Evolutionary conservation across 73 alveolate species (phyloP).

Genomic region (Urostyla sp.): DNA sequence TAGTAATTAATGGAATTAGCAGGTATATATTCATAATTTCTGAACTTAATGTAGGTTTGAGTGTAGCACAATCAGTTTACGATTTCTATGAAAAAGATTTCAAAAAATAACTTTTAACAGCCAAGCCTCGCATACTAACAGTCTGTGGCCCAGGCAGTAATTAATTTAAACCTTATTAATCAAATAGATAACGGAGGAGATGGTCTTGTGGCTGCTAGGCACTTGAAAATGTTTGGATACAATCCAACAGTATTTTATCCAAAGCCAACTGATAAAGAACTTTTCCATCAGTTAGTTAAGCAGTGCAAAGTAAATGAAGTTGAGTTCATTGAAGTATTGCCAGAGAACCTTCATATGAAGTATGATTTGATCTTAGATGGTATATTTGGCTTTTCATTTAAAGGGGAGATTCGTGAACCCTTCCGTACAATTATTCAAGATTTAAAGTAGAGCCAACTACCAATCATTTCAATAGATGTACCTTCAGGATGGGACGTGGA

Average conservation of each 20-base stretch:
- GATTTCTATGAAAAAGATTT: too few relatives aligned
- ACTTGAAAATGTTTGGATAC: conserved; percentile 89
- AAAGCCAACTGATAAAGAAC: conserved; percentile 83
- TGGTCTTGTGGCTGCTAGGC: conserved; percentile 98
- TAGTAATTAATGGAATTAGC: too few relatives aligned
- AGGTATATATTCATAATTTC: too few relatives aligned
- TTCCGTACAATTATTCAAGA: conserved; percentile 87
- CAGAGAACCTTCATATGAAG: conserved; percentile 53
- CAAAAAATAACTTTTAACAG: too few relatives aligned
- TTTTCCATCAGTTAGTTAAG: conserved; percentile 78
- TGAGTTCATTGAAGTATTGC: conserved; percentile 58
- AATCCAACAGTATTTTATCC: conserved; percentile 90
- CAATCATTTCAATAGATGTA: conserved; percentile 94
- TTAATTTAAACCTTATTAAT: too few relatives aligned
- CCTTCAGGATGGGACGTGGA: conserved; percentile 99
- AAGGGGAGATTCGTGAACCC: conserved; percentile 97
- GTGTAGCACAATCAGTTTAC: too few relatives aligned
- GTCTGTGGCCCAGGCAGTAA: conserved; percentile 99
- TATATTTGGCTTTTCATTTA: conserved; percentile 96
- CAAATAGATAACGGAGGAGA: too few relatives aligned
- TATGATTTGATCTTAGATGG: conserved; percentile 90
- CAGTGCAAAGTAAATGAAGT: conserved; percentile 81
- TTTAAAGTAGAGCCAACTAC: conserved; percentile 71
- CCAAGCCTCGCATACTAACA: too few relatives aligned
- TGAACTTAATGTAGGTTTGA: too few relatives aligned